These are phyloP conservation scores for Mucor saturninus DNA, from an alignment of 371 early-diverging fungal genomes.

Conservation along the genomic window DNA sequence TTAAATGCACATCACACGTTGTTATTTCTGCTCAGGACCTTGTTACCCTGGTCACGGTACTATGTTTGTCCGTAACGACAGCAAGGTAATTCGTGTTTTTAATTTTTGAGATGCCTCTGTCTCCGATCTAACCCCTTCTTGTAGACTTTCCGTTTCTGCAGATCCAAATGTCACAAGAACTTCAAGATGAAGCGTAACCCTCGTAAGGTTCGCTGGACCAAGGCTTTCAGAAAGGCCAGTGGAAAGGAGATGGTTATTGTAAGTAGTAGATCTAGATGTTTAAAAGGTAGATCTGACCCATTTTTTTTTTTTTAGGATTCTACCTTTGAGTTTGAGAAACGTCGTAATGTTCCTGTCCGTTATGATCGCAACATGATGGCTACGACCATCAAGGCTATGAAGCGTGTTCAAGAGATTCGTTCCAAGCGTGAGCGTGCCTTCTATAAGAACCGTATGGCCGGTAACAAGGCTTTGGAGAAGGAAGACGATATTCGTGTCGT, in stretches of 20 bases:
- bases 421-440: slow-evolving; percentile 90
- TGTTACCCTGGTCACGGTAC: slow-evolving; percentile 99
- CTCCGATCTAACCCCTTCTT: slow-evolving; percentile 3
- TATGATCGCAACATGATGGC: slow-evolving; percentile 96
- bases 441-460: slow-evolving; percentile 86
- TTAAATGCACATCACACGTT: slow-evolving; percentile 97
- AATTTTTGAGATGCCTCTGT: neutral
- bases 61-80: slow-evolving; percentile 98
- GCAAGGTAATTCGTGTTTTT: slow-evolving; percentile 68
- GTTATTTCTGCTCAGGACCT: slow-evolving; percentile 98
- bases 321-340: slow-evolving; percentile 97
- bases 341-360: slow-evolving; percentile 95
- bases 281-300: no score
- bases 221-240: slow-evolving; percentile 96
- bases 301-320: slow-evolving; percentile 70
- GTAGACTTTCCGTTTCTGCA: slow-evolving; percentile 95
- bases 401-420: slow-evolving; percentile 94
- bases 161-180: slow-evolving; percentile 99
- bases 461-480: slow-evolving; percentile 79
- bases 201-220: slow-evolving; percentile 99
- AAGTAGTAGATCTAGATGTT: slow-evolving; percentile 33
- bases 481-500: slow-evolving; percentile 77
- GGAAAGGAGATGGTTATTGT: slow-evolving; percentile 99
- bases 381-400: slow-evolving; percentile 96
- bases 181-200: slow-evolving; percentile 99